Percentiles rank a stretch among this genome's conserved stretches.
Conservation (phyloP, 2,329 filamentous ascomycete species). For the Scedosporium aurantiacum region DNA sequence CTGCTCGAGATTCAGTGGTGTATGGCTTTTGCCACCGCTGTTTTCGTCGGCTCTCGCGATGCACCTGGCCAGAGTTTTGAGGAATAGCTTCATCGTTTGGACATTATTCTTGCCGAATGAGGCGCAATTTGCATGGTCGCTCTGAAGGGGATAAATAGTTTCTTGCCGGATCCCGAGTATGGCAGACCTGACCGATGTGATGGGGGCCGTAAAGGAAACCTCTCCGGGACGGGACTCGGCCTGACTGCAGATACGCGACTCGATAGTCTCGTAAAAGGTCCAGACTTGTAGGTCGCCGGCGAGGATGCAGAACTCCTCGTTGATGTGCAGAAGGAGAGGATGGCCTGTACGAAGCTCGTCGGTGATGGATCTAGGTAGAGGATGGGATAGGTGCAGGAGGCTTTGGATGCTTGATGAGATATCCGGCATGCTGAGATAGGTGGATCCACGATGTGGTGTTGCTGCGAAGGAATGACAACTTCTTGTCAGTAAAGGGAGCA, state of each 20-base stretch:
- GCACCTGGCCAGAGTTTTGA: slow-evolving; percentile 21
- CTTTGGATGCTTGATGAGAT: slow-evolving; percentile 42
- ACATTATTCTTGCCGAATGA: slow-evolving; percentile 41
- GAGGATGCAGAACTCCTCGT: slow-evolving; percentile 45
- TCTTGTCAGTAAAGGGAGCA: not conserved
- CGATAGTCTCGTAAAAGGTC: slow-evolving; percentile 53
- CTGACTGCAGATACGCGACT: slow-evolving; percentile 17
- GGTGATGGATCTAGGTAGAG: slow-evolving; percentile 39
- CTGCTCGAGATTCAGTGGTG: slow-evolving; percentile 36
- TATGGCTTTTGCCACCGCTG: slow-evolving; percentile 21
- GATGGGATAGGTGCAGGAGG: slow-evolving; percentile 38
- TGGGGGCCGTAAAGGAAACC: slow-evolving; percentile 46
- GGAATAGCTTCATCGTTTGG: slow-evolving; percentile 32
- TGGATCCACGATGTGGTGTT: slow-evolving; percentile 52
- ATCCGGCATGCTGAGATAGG: slow-evolving; percentile 47
- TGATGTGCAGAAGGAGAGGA: slow-evolving; percentile 33
- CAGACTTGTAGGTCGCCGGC: slow-evolving; percentile 49
- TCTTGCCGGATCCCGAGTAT: slow-evolving; percentile 40
- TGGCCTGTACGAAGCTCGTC: slow-evolving; percentile 40
- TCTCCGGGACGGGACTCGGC: slow-evolving; percentile 30
- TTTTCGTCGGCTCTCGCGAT: slow-evolving; percentile 23
- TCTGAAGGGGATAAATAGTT: slow-evolving; percentile 40
- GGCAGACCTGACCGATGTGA: slow-evolving; percentile 46
- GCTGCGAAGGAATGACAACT: slow-evolving; percentile 21
- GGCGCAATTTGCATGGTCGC: slow-evolving; percentile 42